phyloP scores from a whole-genome alignment of 257 asterid species.

The Solanum pimpinellifolium region DNA sequence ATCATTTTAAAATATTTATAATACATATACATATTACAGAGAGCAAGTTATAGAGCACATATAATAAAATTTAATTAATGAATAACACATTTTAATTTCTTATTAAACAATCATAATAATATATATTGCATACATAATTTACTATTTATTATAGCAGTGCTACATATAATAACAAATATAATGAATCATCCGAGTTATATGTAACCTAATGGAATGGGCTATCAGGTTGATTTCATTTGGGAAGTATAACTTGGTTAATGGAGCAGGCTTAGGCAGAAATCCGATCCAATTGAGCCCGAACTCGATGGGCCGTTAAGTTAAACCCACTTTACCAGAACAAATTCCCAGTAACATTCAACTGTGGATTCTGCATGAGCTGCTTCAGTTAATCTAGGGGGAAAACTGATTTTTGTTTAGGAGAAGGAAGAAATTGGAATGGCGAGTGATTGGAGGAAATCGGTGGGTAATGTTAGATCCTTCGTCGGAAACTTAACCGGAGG shows the following conservation, averaged over 20 bases:
- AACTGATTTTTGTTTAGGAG: not conserved
- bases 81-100: no score
- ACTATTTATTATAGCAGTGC: no score
- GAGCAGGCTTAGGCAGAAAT: not conserved
- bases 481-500: constrained; percentile 80
- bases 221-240: not conserved
- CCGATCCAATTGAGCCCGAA: not conserved
- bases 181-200: no score
- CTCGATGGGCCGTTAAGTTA: not conserved
- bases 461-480: constrained; percentile 66
- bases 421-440: constrained; percentile 12
- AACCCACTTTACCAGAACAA: not conserved
- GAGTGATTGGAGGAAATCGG: constrained; percentile 43
- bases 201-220: not conserved
- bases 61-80: no score
- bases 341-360: not conserved
- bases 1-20: no score
- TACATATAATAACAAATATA: no score
- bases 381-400: not conserved
- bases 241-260: not conserved
- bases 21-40: no score
- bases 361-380: not conserved
- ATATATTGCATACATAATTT: no score
- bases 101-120: no score
- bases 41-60: no score